These are phyloP conservation scores for Rutstroemia sp. DNA, from an alignment of 2,329 filamentous ascomycete species.

Conservation along the genomic window DNA sequence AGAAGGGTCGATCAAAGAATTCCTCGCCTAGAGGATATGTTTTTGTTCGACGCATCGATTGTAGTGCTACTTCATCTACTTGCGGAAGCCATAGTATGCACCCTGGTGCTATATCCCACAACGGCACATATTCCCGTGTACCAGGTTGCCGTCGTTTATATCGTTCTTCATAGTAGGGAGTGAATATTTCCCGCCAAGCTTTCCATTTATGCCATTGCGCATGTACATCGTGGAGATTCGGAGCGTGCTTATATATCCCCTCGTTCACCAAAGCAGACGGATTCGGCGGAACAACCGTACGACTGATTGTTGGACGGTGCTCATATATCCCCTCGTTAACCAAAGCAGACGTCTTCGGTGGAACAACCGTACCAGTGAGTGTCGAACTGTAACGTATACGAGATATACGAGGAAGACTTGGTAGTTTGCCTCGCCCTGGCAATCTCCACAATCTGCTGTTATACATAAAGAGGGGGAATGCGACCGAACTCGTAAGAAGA, in stretches of 20 bases:
- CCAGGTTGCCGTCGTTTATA: background rate
- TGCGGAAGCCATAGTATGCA: background rate
- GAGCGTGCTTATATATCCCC: background rate
- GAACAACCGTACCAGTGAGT: no score
- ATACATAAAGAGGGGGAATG: no score
- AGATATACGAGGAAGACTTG: no score
- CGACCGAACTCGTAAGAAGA: no score
- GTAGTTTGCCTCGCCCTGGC: no score
- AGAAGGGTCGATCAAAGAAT: no score
- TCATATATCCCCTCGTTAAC: background rate
- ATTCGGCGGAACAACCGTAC: no score
- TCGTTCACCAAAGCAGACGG: background rate
- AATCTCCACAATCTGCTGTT: no score
- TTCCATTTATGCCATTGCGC: constrained; percentile 4
- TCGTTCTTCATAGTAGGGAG: background rate
- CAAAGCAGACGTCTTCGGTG: background rate
- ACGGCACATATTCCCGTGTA: background rate
- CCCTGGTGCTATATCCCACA: constrained; percentile 7
- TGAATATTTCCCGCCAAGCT: constrained; percentile 2
- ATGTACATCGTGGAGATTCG: background rate
- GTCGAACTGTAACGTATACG: no score
- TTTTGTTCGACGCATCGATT: background rate
- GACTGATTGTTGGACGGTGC: background rate
- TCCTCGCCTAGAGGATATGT: no score
- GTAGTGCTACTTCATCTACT: background rate